Base-by-base conservation (phyloP, 2,329 filamentous ascomycete species). In the Fusarium concolor region DNA sequence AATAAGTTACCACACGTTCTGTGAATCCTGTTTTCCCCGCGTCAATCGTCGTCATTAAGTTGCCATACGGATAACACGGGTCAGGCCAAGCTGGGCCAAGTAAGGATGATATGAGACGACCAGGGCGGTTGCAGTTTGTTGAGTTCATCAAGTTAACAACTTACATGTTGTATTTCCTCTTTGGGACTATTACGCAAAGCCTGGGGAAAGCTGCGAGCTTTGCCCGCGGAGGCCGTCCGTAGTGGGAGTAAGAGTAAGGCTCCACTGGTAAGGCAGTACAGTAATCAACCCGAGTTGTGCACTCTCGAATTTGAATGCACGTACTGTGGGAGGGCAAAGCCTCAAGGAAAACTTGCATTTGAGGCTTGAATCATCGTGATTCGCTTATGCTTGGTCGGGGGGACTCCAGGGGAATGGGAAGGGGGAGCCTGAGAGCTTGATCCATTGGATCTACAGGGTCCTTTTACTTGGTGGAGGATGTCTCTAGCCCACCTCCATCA, bases 401-500 rank as follows among this genome's bases (percentile, higher is more conserved):
- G 41, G 44, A 51, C 65, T 54, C 43, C 41, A 62, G 52, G 56
- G 65, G 56, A 62, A 69, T 62, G 52, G 52, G 60, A 68, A 66
- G 51, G 51, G 65, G 58, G 24, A 57, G 39, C 57, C 55, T 52
- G 46, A 31, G 37, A 42, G 39, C 47, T 43, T 68, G 26, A 50
- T 42, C 18, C 15, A 67, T 72, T 68, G 58, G 69, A 72, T 72
- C 70, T 72, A 71, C 64, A 72, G 70, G 70, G 70, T 72, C 67
- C 50, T 67, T 51, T 50, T 20, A 39, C 24, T 35, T n/a, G n/a
- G 65, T 52, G 65, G 61, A 67, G 49, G 65, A 60, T 47, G 64
- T 65, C 49, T 67, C 53, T 53, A 59, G 33, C 42, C 63, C 63
- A 50, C 53, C 44, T 65, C 50, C 35, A 54, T 54, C 44, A 55